Percentiles rank a stretch among this genome's conserved stretches.
Evolutionary conservation across 805 yeast species (phyloP).

Genomic region (Babjeviella inositovora): DNA sequence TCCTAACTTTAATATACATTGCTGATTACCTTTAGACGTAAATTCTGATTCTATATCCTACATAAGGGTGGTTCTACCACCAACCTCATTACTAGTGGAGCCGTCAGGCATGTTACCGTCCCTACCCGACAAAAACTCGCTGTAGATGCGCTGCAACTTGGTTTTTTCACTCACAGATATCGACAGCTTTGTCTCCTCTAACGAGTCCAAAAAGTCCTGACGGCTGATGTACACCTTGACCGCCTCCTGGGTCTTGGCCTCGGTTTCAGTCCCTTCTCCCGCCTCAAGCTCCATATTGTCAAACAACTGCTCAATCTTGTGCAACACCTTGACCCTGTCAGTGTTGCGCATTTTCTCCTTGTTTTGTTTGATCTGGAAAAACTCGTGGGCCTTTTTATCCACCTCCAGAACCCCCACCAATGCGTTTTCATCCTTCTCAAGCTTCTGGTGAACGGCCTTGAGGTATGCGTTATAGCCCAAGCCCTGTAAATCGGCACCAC

Average conservation of each 20-base stretch:
- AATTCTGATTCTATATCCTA: too few relatives aligned
- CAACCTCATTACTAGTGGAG: conserved; percentile 60
- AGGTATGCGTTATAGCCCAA: conserved; percentile 82
- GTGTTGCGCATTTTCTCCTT: conserved; percentile 1
- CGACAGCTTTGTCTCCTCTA: conserved; percentile 75
- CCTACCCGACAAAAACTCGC: conserved; percentile 57
- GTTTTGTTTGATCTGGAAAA: conserved; percentile 5
- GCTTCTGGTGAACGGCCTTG: conserved; percentile 63
- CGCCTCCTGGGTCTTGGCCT: conserved; percentile 6
- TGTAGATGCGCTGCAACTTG: conserved; percentile 50
- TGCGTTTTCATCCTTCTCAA: conserved; percentile 25
- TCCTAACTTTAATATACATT: too few relatives aligned
- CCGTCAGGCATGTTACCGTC: conserved; percentile 88
- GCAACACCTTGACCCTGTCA: conserved; percentile 20
- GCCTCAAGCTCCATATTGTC: conserved; percentile 4
- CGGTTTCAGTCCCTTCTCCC: conserved; percentile 1
- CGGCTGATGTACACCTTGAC: conserved; percentile 34
- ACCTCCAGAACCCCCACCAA: conserved; percentile 6
- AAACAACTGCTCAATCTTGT: conserved; percentile 23
- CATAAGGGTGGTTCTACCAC: conserved; percentile 76
- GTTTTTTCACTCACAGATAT: conserved; percentile 57
- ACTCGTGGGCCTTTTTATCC: conserved; percentile 4
- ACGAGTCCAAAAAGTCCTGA: conserved; percentile 42
- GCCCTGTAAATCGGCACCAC: conserved; percentile 95
- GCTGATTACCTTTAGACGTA: too few relatives aligned